Conservation (phyloP, 1,284 basidiomycete genomes). For the Termitomyces sp. region DNA sequence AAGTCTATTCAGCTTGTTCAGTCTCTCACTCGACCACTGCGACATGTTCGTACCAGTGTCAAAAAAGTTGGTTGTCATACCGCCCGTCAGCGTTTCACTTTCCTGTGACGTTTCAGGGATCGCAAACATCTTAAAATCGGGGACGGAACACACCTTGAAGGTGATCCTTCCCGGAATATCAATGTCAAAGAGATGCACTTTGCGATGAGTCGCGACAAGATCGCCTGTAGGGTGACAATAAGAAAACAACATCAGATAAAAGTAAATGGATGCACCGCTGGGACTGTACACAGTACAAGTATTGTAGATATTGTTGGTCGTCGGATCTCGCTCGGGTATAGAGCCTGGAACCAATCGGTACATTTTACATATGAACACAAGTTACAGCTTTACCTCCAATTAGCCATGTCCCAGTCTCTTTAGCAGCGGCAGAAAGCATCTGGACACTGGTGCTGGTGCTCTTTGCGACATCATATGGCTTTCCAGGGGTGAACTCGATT, state of each 20-base stretch:
- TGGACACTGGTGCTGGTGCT: slow-evolving; percentile 76
- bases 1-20: slow-evolving; percentile 48
- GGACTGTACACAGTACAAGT: slow-evolving; percentile 90
- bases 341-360: slow-evolving; percentile 50
- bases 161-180: slow-evolving; percentile 95
- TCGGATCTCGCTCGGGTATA: slow-evolving; percentile 77
- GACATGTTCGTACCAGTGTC: slow-evolving; percentile 67
- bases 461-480: slow-evolving; percentile 51
- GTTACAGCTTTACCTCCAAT: slow-evolving; percentile 71
- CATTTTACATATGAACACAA: neutral
- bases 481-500: slow-evolving; percentile 57
- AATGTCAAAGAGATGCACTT: slow-evolving; percentile 97
- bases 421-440: slow-evolving; percentile 81
- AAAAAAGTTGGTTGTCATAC: slow-evolving; percentile 75
- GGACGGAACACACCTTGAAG: slow-evolving; percentile 71
- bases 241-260: neutral
- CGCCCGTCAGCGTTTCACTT: slow-evolving; percentile 88
- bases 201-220: slow-evolving; percentile 85
- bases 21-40: neutral
- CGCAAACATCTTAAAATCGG: neutral
- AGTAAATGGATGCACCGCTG: slow-evolving; percentile 45
- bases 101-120: slow-evolving; percentile 54
- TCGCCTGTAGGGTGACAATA: slow-evolving; percentile 46
- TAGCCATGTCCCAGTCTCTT: slow-evolving; percentile 79
- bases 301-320: slow-evolving; percentile 79